Evolutionary conservation across 2,329 filamentous ascomycete genomes (phyloP), one percentile per base, ranked within the genome.

Genomic region (Aureobasidium sp.): DNA sequence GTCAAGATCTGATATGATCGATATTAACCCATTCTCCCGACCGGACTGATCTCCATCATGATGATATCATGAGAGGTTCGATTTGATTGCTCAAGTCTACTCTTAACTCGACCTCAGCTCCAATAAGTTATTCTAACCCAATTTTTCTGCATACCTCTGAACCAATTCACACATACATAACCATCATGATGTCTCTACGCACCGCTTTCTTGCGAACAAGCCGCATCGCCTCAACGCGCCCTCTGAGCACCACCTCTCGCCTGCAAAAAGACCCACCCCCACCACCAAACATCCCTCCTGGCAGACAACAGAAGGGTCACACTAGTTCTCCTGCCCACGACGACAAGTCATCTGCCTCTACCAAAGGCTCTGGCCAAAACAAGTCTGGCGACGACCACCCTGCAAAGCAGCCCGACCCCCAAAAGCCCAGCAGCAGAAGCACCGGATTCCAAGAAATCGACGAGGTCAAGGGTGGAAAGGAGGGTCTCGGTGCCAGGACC

Each of bases 331-430:
- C 35, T n/a, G 29, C 45, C 17, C 22, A 50, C 22, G 53, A 62
- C 37, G 27, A 47, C 14, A 70, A 74, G 54, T 74, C 72, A 2
- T 70, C 62, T 27, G 71, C 73, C 17, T 73, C 71, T 0, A 56
- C 58, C 7, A 62, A 70, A 0, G 68, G 71, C 60, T 48, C 59
- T 5, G 64, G 69, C 0, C 68, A 71, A 59, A 56, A 68, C 27
- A 68, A 68, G 62, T 67, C 37, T 11, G 71, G 71, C 1, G 68
- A 71, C 40, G 70, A 74, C 22, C 72, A 75, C 59, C 73, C 73
- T 1, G 72, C 73, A 0, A 75, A 74, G 62, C 73, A 75, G 56
- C 73, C 73, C 0, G 73, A 75, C 57, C 57, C 66, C 8, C 73
- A 75, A 63, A 61, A 64, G 19, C 59, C 71, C 64, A 71, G 71